A percentile compares a stretch with the other conserved stretches of the same genome.
These are phyloP conservation scores for Amylocarpus encephaloides DNA, from an alignment of 2,329 filamentous ascomycete species.

Conservation along the genomic window DNA sequence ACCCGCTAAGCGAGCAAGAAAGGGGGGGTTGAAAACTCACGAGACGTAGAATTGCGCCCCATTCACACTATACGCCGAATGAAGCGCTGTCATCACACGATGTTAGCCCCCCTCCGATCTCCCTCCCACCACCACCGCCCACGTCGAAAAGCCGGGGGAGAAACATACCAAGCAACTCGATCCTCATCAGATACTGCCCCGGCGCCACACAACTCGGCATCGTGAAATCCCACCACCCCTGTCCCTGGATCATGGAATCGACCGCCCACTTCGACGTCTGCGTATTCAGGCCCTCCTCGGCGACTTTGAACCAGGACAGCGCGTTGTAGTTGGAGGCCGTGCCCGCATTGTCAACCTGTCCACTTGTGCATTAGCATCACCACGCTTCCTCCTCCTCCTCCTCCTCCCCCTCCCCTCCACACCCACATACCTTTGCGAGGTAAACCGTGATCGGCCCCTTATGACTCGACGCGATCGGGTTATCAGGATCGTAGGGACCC, in stretches of 20 bases:
- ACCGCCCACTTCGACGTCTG: slow-evolving; percentile 22
- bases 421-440: slow-evolving; percentile 38
- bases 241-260: slow-evolving; percentile 26
- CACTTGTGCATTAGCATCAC: too few species aligned
- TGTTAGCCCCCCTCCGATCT: too few species aligned
- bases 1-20: slow-evolving; percentile 32
- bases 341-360: slow-evolving; percentile 35
- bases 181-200: slow-evolving; percentile 49
- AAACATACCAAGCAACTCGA: slow-evolving; percentile 41
- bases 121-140: too few species aligned
- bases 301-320: slow-evolving; percentile 41
- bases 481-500: slow-evolving; percentile 37
- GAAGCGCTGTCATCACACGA: slow-evolving; percentile 29
- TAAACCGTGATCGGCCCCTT: slow-evolving; percentile 40
- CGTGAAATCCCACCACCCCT: slow-evolving; percentile 43
- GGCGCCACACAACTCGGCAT: slow-evolving; percentile 46
- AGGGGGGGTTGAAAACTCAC: slow-evolving; percentile 14
- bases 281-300: slow-evolving; percentile 31
- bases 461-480: slow-evolving; percentile 43
- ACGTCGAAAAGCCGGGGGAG: too few species aligned
- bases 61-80: slow-evolving; percentile 38
- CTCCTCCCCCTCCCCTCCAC: too few species aligned
- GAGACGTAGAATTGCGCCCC: slow-evolving; percentile 23
- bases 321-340: slow-evolving; percentile 20
- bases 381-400: slow-evolving; percentile 20